Percentiles rank a stretch among this genome's conserved stretches.
These are phyloP conservation scores for Camellia sinensis DNA, from an alignment of 148 eudicot species.

Conservation along the genomic window DNA sequence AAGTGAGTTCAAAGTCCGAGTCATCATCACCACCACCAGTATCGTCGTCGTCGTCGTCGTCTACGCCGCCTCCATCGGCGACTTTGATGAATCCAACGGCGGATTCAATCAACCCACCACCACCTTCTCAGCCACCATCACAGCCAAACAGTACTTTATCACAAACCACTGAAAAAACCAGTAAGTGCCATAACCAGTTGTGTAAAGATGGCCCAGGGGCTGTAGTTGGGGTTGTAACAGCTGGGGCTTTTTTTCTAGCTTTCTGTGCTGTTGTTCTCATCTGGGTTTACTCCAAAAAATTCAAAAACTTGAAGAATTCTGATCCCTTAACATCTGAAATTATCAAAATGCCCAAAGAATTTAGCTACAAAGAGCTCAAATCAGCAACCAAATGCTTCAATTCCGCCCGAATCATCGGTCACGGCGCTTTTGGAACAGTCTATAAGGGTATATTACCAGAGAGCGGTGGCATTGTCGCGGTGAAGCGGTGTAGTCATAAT, in stretches of 20 bases:
- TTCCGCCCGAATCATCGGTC: conserved; percentile 58
- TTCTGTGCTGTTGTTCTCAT: conserved; percentile 47
- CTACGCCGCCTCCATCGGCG: conserved; percentile 38
- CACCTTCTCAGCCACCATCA: conserved; percentile 38
- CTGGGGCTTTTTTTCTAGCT: conserved; percentile 69
- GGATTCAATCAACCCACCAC: conserved; percentile 25
- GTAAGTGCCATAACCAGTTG: conserved; percentile 36
- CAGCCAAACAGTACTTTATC: conserved; percentile 20
- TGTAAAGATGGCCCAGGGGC: conserved; percentile 56
- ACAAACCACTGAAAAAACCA: conserved; percentile 14
- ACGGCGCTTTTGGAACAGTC: conserved; percentile 85
- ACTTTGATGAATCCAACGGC: conserved; percentile 33
- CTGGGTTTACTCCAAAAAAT: conserved; percentile 63
- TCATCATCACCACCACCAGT: background rate
- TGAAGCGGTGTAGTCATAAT: conserved; percentile 70
- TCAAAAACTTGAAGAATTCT: conserved; percentile 26
- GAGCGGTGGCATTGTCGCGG: conserved; percentile 63
- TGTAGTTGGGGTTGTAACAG: conserved; percentile 78
- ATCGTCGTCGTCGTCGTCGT: conserved; percentile 30
- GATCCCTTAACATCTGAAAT: conserved; percentile 49
- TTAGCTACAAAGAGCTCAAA: conserved; percentile 74
- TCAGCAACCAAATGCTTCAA: conserved; percentile 65
- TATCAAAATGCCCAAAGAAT: conserved; percentile 73
- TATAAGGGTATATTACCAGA: conserved; percentile 61
- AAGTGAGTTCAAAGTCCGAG: conserved; percentile 12